Percentiles rank a stretch among this genome's conserved stretches.
These are phyloP conservation scores for Chlorella sp. DNA, from an alignment of 139 green algal genomes.

Conservation along the genomic window DNA sequence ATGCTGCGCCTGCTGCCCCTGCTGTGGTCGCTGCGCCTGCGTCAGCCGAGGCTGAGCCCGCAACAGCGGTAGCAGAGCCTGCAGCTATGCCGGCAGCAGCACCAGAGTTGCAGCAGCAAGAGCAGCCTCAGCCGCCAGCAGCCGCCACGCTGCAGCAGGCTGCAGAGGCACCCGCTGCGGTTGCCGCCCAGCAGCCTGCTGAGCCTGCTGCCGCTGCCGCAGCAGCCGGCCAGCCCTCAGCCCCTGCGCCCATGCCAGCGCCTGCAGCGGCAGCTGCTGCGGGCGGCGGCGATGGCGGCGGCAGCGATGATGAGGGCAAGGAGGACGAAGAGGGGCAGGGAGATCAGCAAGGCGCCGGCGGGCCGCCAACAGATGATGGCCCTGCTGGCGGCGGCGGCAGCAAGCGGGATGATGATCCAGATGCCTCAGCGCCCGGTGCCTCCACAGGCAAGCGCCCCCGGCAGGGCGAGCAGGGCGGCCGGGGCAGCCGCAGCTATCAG, in stretches of 20 bases:
- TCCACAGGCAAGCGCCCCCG: not conserved
- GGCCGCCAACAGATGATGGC: not conserved
- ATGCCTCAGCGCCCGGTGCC: not conserved
- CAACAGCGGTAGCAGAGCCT: not conserved
- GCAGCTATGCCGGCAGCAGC: not conserved
- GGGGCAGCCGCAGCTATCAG: not conserved
- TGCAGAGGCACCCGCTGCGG: not conserved
- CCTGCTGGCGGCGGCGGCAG: not conserved
- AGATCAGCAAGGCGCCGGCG: not conserved
- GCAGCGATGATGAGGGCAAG: not conserved
- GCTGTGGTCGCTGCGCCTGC: not conserved
- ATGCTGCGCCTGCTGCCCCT: not conserved
- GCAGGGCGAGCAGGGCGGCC: not conserved
- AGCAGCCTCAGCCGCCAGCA: not conserved
- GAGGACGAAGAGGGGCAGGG: not conserved
- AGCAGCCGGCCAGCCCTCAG: not conserved
- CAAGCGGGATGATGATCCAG: not conserved
- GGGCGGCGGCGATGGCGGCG: not conserved
- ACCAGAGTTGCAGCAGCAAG: not conserved
- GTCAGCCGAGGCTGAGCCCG: not conserved
- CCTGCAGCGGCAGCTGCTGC: not conserved
- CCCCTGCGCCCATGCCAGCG: no score
- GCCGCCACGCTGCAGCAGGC: not conserved
- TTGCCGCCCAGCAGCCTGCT: not conserved
- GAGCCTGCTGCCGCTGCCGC: no score